Evolutionary conservation across 106 monocot species (phyloP).

Genomic region (Gastrodia elata): DNA sequence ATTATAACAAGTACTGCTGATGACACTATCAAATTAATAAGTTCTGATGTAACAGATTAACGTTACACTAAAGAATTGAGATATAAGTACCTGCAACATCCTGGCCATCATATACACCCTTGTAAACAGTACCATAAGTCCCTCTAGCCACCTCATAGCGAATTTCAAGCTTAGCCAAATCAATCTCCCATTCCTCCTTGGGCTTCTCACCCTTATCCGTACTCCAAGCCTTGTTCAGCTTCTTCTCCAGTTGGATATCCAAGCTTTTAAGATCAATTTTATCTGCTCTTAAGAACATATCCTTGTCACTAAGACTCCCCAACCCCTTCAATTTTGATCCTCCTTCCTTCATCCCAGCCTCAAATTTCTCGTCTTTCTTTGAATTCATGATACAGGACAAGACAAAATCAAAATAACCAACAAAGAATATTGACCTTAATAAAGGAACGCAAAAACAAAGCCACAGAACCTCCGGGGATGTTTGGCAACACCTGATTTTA

Average conservation of each 20-base stretch:
- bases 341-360: not conserved
- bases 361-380: not conserved
- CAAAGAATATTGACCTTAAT: not conserved
- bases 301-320: conserved; percentile 47
- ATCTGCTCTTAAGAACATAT: conserved; percentile 65
- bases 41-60: not conserved
- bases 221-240: conserved; percentile 49
- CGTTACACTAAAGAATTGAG: not conserved
- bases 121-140: conserved; percentile 72
- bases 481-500: no score
- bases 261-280: conserved; percentile 85
- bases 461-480: no score
- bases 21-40: not conserved
- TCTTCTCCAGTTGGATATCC: conserved; percentile 72
- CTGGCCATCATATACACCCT: conserved; percentile 45
- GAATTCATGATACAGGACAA: not conserved
- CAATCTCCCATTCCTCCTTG: conserved; percentile 78
- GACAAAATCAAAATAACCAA: not conserved
- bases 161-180: conserved; percentile 47
- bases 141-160: conserved; percentile 53
- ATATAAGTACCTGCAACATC: conserved; percentile 61
- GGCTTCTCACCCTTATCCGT: conserved; percentile 24
- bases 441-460: not conserved
- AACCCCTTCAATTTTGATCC: conserved; percentile 35
- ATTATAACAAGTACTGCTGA: not conserved